Evolutionary conservation across 1,139 yeast genomes (phyloP).

Genomic region (Debaryomyces sp.): DNA sequence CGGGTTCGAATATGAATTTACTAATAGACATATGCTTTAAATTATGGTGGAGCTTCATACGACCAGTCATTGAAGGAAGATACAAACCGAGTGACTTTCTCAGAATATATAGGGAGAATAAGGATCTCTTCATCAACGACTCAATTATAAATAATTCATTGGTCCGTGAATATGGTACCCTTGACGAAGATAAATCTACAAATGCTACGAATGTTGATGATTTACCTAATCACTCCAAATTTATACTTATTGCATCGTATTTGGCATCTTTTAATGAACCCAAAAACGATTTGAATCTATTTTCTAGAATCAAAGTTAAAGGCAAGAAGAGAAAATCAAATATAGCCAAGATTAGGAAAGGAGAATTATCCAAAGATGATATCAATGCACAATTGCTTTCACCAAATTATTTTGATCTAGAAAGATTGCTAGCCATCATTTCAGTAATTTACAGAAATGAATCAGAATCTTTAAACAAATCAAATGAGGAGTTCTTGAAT

Average conservation of each 20-base stretch:
- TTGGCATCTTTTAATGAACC: conserved; percentile 69
- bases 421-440: conserved; percentile 66
- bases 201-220: conserved; percentile 28
- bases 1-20: conserved; percentile 54
- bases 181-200: conserved; percentile 21
- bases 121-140: conserved; percentile 43
- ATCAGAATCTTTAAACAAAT: conserved; percentile 31
- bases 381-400: conserved; percentile 58
- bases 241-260: conserved; percentile 65
- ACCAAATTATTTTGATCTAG: conserved; percentile 67
- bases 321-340: conserved; percentile 35
- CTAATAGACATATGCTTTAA: conserved; percentile 44
- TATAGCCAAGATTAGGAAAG: conserved; percentile 31
- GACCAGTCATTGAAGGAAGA: conserved; percentile 39
- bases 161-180: conserved; percentile 29
- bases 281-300: conserved; percentile 58
- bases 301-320: conserved; percentile 58
- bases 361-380: conserved; percentile 46
- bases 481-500: conserved; percentile 26
- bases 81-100: conserved; percentile 43
- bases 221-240: conserved; percentile 61
- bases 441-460: conserved; percentile 56
- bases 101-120: conserved; percentile 47
- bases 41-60: conserved; percentile 56
- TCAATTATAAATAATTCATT: conserved; percentile 38